Percentiles rank a stretch among this genome's conserved stretches.
Evolutionary conservation across 192 early-diverging fungal species (phyloP).

Genomic region (Coemansia aciculifera): DNA sequence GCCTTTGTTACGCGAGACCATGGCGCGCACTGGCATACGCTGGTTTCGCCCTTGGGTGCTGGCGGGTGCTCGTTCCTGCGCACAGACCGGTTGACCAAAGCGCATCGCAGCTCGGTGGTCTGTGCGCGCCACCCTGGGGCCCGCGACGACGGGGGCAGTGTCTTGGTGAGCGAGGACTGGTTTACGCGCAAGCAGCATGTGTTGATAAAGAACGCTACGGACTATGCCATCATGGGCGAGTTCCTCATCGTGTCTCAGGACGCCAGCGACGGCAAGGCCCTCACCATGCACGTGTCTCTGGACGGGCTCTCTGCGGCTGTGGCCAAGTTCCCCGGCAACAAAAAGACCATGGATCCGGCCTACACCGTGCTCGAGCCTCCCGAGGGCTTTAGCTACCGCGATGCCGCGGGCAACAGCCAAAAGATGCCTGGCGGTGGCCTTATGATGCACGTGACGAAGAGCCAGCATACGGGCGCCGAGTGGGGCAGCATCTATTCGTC

Average conservation of each 20-base stretch:
- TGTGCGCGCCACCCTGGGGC: slow-evolving; percentile 64
- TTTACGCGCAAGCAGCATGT: slow-evolving; percentile 50
- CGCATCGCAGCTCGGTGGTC: slow-evolving; percentile 64
- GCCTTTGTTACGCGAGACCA: slow-evolving; percentile 70
- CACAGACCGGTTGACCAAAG: slow-evolving; percentile 54
- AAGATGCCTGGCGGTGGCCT: slow-evolving; percentile 57
- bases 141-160: slow-evolving; percentile 40
- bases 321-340: slow-evolving; percentile 78
- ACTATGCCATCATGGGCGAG: slow-evolving; percentile 76
- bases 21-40: slow-evolving; percentile 66
- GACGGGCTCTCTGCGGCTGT: slow-evolving; percentile 69
- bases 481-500: slow-evolving; percentile 89
- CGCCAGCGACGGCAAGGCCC: slow-evolving; percentile 39
- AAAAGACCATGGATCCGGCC: slow-evolving; percentile 56
- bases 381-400: slow-evolving; percentile 50
- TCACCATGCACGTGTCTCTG: slow-evolving; percentile 66
- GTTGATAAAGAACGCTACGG: slow-evolving; percentile 71
- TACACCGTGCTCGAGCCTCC: slow-evolving; percentile 74
- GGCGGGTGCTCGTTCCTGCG: slow-evolving; percentile 49
- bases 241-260: slow-evolving; percentile 77
- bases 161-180: slow-evolving; percentile 64
- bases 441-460: slow-evolving; percentile 68
- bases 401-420: slow-evolving; percentile 28
- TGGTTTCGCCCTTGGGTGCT: slow-evolving; percentile 44
- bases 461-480: slow-evolving; percentile 58